Conservation (phyloP, 2,329 filamentous ascomycete species). For the Colletotrichum sp. region DNA sequence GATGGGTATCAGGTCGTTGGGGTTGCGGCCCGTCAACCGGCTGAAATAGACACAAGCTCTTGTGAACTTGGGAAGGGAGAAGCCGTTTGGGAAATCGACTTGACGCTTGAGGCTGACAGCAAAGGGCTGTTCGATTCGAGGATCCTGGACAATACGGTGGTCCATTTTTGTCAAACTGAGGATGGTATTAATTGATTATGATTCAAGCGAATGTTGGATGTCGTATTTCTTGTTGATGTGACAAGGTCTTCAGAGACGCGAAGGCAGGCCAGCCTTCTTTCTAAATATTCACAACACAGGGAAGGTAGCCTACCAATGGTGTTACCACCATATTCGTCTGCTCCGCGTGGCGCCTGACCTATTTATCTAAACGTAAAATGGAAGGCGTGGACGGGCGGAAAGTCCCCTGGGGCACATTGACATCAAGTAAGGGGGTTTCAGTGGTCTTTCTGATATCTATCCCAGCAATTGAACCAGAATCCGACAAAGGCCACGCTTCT, state of each 20-base stretch:
- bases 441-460: background rate
- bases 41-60: background rate
- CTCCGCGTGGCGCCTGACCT: background rate
- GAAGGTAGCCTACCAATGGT: background rate
- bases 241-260: background rate
- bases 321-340: background rate
- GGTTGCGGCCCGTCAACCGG: background rate
- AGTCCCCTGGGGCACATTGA: background rate
- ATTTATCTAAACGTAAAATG: background rate
- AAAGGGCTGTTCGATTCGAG: background rate
- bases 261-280: background rate
- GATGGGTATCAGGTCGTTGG: background rate
- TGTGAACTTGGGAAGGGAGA: background rate
- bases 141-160: background rate
- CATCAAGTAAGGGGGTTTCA: background rate
- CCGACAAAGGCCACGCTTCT: background rate
- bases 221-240: background rate
- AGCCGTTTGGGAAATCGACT: background rate
- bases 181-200: background rate
- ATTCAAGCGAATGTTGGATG: background rate
- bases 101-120: background rate
- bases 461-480: background rate
- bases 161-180: background rate
- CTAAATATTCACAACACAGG: background rate
- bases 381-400: background rate